Conservation (phyloP, 257 asterid genomes). For the Salvia splendens region DNA sequence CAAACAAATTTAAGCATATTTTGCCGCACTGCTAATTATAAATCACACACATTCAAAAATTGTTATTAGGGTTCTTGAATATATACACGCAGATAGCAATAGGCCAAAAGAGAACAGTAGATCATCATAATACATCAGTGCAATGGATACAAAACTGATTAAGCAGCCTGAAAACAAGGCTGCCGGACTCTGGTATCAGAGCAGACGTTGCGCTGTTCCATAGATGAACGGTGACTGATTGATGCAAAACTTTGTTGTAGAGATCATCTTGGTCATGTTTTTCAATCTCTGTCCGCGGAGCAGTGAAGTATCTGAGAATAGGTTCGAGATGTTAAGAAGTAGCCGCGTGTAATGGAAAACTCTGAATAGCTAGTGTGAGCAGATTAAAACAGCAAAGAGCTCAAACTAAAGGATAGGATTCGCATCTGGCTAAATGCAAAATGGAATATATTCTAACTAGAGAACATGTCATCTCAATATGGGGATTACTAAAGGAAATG, state of each 20-base stretch:
- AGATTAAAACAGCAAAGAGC: too few relatives aligned
- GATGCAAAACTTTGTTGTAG: slow-evolving; percentile 44
- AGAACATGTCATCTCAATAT: too few relatives aligned
- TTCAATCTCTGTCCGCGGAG: slow-evolving; percentile 60
- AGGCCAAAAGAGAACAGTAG: slow-evolving; percentile 4
- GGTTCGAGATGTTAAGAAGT: slow-evolving; percentile 7
- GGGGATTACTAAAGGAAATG: background rate
- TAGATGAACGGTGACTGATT: slow-evolving; percentile 65
- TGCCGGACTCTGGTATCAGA: slow-evolving; percentile 68
- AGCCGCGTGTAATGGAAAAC: too few relatives aligned
- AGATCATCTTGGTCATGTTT: slow-evolving; percentile 56
- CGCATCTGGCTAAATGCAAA: too few relatives aligned
- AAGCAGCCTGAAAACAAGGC: slow-evolving; percentile 66
- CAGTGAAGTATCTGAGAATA: slow-evolving; percentile 64
- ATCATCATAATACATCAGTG: slow-evolving; percentile 55
- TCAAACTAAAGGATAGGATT: too few relatives aligned
- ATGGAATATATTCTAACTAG: too few relatives aligned
- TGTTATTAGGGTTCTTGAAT: slow-evolving; percentile 20
- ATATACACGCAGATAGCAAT: slow-evolving; percentile 12
- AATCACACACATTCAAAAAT: slow-evolving; percentile 24
- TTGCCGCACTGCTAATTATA: slow-evolving; percentile 10
- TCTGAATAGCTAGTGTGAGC: too few relatives aligned
- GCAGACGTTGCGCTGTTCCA: slow-evolving; percentile 85
- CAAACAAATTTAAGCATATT: background rate
- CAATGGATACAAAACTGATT: slow-evolving; percentile 69